Evolutionary conservation across 2,329 filamentous ascomycete species (phyloP), one percentile per base, ranked within the genome.

Genomic region (Pseudocercospora ulei): DNA sequence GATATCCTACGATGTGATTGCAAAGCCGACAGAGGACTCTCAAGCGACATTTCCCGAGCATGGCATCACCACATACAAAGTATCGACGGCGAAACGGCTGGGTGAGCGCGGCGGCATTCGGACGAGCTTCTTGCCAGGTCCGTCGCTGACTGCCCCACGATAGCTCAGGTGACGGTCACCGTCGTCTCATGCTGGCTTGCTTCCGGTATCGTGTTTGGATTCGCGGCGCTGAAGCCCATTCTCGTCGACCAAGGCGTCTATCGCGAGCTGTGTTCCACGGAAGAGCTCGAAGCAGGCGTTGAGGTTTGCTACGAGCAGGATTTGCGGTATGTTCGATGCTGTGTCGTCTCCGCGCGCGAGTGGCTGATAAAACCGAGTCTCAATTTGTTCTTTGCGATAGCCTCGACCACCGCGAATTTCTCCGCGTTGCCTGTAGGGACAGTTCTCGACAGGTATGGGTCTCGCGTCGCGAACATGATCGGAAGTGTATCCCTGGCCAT

Each of bases 301-400:
- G 61, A 65, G 28, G 63, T 73, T 12, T 78, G 75, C 54, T 72
- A 69, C 44, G 65, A 67, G 43, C 75, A 78, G 53, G 72, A 73
- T 47, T 58, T 75, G 40, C 59, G 66, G 51, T 56, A 24, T 40
- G 7, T 25, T 22, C 14, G 3, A 9, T 1, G 12, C 11, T 6
- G 8, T 8, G 7, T 13, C 8, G 12, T 24, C 3, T 7, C 11
- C 4, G 3, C 11, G 14, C 30, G 9, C 7, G n/a, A 13, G 23
- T 9, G 7, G 26, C 45, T 47, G 25, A 45, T 30, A 4, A 16
- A 7, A 24, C 22, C 5, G 2, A 66, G 55, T 45, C 70, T 94
- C 37, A 94, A 94, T 59, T 67, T 93, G 50, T 92, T 93, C 81
- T 94, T 94, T 66, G 90, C 85, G 4, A 73, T 86, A 35, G 86